These are phyloP conservation scores for Reutealis trisperma DNA, from an alignment of 345 rosid genomes.

Conservation along the genomic window DNA sequence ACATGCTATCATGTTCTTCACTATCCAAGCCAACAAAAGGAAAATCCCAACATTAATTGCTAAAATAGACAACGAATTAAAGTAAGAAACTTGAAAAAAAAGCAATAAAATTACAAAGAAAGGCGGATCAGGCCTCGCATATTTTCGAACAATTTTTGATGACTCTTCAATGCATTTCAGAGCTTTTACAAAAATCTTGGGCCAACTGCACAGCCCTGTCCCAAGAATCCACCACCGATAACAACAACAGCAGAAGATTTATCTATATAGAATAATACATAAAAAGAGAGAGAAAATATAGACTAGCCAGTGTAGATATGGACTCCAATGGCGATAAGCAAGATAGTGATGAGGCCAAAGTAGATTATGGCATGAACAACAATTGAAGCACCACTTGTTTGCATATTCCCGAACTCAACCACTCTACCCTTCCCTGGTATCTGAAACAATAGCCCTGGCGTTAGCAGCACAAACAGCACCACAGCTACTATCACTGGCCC, in stretches of 20 bases:
- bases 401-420: slow-evolving; percentile 58
- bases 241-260: not conserved
- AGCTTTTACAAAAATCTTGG: no score
- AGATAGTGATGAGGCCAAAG: slow-evolving; percentile 58
- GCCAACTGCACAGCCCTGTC: no score
- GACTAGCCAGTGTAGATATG: slow-evolving; percentile 45
- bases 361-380: slow-evolving; percentile 52
- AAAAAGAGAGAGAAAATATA: not conserved
- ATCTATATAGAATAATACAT: not conserved
- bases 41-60: no score
- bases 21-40: no score
- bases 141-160: no score
- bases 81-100: no score
- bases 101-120: no score
- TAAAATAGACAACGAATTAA: no score
- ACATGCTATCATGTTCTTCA: no score
- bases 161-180: no score
- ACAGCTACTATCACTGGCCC: slow-evolving; percentile 55
- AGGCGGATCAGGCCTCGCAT: no score
- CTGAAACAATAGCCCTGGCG: slow-evolving; percentile 57
- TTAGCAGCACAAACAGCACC: slow-evolving; percentile 51
- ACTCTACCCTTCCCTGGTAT: slow-evolving; percentile 48
- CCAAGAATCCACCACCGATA: no score
- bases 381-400: slow-evolving; percentile 55
- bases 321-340: slow-evolving; percentile 54